Evolutionary conservation across 352 stramenopile species (phyloP).

Genomic region (Phytophthora tubulina): DNA sequence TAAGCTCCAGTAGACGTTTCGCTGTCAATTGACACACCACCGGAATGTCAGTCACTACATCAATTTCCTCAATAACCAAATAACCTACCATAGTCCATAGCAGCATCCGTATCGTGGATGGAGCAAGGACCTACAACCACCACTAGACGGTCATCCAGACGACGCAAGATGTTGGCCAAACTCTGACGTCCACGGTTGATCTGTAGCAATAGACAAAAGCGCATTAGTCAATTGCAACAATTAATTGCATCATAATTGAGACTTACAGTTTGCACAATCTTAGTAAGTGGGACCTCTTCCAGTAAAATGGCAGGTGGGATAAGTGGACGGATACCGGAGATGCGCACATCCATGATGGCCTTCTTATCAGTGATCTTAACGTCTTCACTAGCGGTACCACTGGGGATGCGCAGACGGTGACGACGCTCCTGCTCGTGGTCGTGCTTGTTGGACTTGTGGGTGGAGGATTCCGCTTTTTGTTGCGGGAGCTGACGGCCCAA

Average conservation of each 20-base stretch:
- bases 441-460: constrained; percentile 29
- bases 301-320: constrained; percentile 87
- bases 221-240: constrained; percentile 1
- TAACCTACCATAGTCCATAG: constrained; percentile 82
- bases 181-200: constrained; percentile 81
- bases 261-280: constrained; percentile 78
- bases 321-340: constrained; percentile 86
- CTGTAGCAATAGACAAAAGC: constrained; percentile 22
- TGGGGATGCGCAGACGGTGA: constrained; percentile 71
- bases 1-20: constrained; percentile 71
- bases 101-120: constrained; percentile 89
- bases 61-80: background rate
- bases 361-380: constrained; percentile 90
- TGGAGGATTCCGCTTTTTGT: constrained; percentile 4
- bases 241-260: background rate
- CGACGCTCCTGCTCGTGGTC: constrained; percentile 36
- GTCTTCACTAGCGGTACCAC: constrained; percentile 74
- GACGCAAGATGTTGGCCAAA: constrained; percentile 78
- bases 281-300: constrained; percentile 87
- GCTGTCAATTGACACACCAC: constrained; percentile 34
- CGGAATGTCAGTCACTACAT: constrained; percentile 3
- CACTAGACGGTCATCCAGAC: constrained; percentile 86
- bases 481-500: constrained; percentile 58
- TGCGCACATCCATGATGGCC: constrained; percentile 88
- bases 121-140: constrained; percentile 91